These are phyloP conservation scores for Ogataea salicorniae DNA, from an alignment of 805 yeast genomes.

Conservation along the genomic window DNA sequence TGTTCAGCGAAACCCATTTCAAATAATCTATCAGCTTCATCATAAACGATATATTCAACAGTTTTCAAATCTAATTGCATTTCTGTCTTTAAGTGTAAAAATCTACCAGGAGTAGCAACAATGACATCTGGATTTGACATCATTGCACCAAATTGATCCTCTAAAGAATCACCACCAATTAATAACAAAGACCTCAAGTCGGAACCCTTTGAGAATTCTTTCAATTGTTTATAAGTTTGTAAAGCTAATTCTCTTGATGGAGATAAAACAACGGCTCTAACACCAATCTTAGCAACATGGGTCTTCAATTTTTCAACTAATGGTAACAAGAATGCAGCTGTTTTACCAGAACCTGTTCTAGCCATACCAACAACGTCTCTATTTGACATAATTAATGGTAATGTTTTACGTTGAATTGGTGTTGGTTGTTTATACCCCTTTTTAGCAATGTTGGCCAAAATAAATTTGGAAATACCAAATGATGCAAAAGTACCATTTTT, in stretches of 20 bases:
- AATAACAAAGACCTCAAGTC: conserved; percentile 75
- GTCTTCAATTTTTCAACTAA: conserved; percentile 77
- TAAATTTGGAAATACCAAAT: conserved; percentile 75
- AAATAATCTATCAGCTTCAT: conserved; percentile 94
- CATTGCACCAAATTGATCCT: conserved; percentile 91
- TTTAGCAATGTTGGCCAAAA: conserved; percentile 63
- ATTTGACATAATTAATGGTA: conserved; percentile 80
- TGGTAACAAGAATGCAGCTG: conserved; percentile 94
- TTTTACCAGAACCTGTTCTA: conserved; percentile 97
- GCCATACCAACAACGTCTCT: conserved; percentile 99
- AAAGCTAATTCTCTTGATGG: conserved; percentile 96
- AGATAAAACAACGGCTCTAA: conserved; percentile 80
- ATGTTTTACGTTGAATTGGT: conserved; percentile 94
- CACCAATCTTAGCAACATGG: conserved; percentile 84
- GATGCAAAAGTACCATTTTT: conserved; percentile 83
- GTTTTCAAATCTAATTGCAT: conserved; percentile 82
- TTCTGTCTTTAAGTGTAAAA: conserved; percentile 90
- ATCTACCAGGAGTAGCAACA: conserved; percentile 97
- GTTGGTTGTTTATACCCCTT: conserved; percentile 95
- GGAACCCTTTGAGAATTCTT: conserved; percentile 80
- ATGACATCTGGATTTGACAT: conserved; percentile 91
- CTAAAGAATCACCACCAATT: conserved; percentile 98
- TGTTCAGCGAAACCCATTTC: conserved; percentile 97
- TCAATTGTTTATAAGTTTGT: conserved; percentile 84
- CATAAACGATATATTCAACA: conserved; percentile 88